Percentiles rank a stretch among this genome's conserved stretches.
Evolutionary conservation across 2,329 filamentous ascomycete species (phyloP).

Genomic region (Acrodontium crateriforme): DNA sequence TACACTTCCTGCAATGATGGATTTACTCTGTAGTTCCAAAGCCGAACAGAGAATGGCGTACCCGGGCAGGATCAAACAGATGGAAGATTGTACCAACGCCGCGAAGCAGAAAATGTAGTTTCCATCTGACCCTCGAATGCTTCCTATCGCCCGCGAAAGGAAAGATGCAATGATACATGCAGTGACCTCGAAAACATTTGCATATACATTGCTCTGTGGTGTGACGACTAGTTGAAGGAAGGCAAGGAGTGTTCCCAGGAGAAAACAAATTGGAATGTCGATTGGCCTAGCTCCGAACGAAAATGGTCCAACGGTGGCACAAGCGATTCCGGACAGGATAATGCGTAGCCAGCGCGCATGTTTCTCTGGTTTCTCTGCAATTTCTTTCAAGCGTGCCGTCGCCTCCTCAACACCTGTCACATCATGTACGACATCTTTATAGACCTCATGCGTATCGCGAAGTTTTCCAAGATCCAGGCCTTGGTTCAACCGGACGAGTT

Average conservation of each 20-base stretch:
- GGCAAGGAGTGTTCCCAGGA: constrained; percentile 62
- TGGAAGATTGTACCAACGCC: constrained; percentile 36
- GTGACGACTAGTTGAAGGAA: constrained; percentile 61
- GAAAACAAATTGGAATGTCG: constrained; percentile 63
- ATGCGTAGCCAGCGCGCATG: constrained; percentile 39
- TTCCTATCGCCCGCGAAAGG: constrained; percentile 35
- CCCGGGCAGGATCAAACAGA: constrained; percentile 36
- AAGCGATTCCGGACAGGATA: constrained; percentile 60
- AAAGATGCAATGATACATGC: constrained; percentile 37
- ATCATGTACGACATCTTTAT: constrained; percentile 62
- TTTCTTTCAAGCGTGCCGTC: constrained; percentile 47
- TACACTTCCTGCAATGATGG: constrained; percentile 36
- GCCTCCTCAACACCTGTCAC: constrained; percentile 59
- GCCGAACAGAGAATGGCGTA: constrained; percentile 37
- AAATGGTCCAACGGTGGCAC: constrained; percentile 63
- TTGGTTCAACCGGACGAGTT: constrained; percentile 54
- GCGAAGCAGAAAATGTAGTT: constrained; percentile 38
- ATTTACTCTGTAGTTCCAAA: constrained; percentile 34
- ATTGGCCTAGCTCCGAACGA: constrained; percentile 64
- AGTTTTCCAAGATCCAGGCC: constrained; percentile 63
- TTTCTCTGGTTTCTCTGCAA: constrained; percentile 43
- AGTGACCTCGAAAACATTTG: constrained; percentile 37
- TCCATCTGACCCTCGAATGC: constrained; percentile 26
- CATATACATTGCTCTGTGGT: constrained; percentile 57
- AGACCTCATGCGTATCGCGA: constrained; percentile 60